Evolutionary conservation across 1,284 basidiomycete genomes (phyloP).

Genomic region (Rhodofomes roseus): DNA sequence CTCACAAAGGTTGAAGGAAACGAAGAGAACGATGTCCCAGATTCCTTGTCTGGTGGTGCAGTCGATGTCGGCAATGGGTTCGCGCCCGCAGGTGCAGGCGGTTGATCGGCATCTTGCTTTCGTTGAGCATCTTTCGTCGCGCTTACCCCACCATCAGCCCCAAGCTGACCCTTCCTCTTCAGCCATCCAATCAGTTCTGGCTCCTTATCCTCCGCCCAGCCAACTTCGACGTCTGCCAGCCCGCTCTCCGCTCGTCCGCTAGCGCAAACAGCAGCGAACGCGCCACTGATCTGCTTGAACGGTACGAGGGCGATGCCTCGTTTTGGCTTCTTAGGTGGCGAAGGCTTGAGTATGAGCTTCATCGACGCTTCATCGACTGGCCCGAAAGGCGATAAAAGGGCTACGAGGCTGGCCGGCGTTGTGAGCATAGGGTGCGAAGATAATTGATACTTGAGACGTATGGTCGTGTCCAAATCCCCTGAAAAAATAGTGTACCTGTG

Average conservation of each 20-base stretch:
- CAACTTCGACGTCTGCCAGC: constrained; percentile 42
- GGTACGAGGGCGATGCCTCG: constrained; percentile 67
- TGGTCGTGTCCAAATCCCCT: constrained; percentile 69
- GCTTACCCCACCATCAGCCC: constrained; percentile 12
- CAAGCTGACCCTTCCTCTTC: constrained; percentile 64
- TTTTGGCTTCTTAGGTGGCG: constrained; percentile 55
- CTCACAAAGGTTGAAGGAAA: constrained; percentile 46
- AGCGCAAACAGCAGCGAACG: constrained; percentile 67
- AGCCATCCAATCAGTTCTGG: constrained; percentile 75
- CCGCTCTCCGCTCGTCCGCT: constrained; percentile 45
- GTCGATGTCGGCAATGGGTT: neutral
- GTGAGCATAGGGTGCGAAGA: constrained; percentile 53
- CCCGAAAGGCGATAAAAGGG: constrained; percentile 58
- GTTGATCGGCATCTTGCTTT: neutral
- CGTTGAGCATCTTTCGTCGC: neutral
- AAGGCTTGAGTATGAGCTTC: constrained; percentile 58
- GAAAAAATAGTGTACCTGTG: constrained; percentile 18
- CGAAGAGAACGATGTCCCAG: constrained; percentile 25
- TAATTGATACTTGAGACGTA: constrained; percentile 65
- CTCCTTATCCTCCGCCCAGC: constrained; percentile 57
- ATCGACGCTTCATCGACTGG: constrained; percentile 57
- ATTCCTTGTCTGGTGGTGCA: constrained; percentile 3
- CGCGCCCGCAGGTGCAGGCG: neutral
- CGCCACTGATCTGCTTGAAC: constrained; percentile 69
- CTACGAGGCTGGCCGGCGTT: constrained; percentile 44